Evolutionary conservation across 345 rosid genomes (phyloP).

Genomic region (Conringia planisiliqua): DNA sequence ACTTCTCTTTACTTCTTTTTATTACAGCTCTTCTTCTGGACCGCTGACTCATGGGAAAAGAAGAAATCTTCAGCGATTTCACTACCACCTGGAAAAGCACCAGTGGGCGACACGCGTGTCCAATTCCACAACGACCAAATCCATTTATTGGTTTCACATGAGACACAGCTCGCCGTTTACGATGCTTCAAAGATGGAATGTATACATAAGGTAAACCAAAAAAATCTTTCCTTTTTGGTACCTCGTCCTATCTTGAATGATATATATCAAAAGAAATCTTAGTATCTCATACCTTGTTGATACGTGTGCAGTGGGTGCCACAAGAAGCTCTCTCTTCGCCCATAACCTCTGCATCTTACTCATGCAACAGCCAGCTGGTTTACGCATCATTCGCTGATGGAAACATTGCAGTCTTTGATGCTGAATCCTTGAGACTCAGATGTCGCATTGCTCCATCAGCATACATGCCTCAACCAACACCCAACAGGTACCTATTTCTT

Average conservation of each 20-base stretch:
- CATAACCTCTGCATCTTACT: conserved; percentile 66
- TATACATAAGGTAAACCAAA: conserved; percentile 47
- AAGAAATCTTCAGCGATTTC: conserved; percentile 51
- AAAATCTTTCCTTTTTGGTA: not conserved
- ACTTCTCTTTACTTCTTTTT: not conserved
- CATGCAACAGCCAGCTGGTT: conserved; percentile 79
- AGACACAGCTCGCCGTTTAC: conserved; percentile 69
- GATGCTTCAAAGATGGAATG: conserved; percentile 72
- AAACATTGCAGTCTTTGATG: conserved; percentile 76
- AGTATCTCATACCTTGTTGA: not conserved
- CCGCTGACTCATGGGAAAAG: conserved; percentile 72
- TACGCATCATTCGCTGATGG: conserved; percentile 74
- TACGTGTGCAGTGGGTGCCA: conserved; percentile 71
- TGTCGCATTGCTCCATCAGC: conserved; percentile 72
- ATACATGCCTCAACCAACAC: conserved; percentile 48
- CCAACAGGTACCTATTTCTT: conserved; percentile 44
- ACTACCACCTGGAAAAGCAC: conserved; percentile 56
- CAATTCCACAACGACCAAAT: conserved; percentile 71
- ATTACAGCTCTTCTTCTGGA: conserved; percentile 63
- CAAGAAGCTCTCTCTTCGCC: conserved; percentile 71
- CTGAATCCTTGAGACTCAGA: conserved; percentile 64
- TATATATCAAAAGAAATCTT: not conserved
- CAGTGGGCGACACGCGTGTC: conserved; percentile 60
- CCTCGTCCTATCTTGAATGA: not conserved
- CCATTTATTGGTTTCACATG: conserved; percentile 62